Percentiles rank a stretch among this genome's conserved stretches.
Conservation (phyloP, 2,329 filamentous ascomycete genomes). For the Claviceps maximensis region DNA sequence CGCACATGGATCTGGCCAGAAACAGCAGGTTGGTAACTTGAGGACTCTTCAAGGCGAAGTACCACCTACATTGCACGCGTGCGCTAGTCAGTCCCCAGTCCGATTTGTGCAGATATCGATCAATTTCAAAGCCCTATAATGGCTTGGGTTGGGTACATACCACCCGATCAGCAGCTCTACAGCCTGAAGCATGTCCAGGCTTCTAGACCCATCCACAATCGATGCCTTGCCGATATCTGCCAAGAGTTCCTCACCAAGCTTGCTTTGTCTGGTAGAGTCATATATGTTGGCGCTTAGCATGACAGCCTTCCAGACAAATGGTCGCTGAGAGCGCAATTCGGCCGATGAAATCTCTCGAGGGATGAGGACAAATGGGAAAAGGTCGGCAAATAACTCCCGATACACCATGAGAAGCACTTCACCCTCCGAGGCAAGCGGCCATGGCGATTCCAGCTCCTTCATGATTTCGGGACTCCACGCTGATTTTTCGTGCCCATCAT, state of each 20-base stretch:
- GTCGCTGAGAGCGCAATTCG: slow-evolving; percentile 24
- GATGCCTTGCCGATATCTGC: slow-evolving; percentile 28
- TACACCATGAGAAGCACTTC: slow-evolving; percentile 26
- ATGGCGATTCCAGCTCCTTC: slow-evolving; percentile 19
- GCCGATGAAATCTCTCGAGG: slow-evolving; percentile 22
- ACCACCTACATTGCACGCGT: slow-evolving; percentile 22
- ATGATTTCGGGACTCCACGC: slow-evolving; percentile 11
- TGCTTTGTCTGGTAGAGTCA: slow-evolving; percentile 30
- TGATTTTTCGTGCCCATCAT: slow-evolving; percentile 10
- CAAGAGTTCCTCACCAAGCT: slow-evolving; percentile 30
- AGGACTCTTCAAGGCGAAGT: slow-evolving; percentile 34
- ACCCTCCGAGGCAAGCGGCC: slow-evolving; percentile 29
- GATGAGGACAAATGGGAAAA: slow-evolving; percentile 34
- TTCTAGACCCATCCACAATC: slow-evolving; percentile 27
- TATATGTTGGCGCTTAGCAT: slow-evolving; percentile 31
- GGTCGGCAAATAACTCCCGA: slow-evolving; percentile 17
- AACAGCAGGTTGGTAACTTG: slow-evolving; percentile 37
- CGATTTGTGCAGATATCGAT: no score
- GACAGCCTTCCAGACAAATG: slow-evolving; percentile 35
- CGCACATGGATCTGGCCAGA: slow-evolving; percentile 32
- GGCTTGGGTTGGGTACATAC: no score
- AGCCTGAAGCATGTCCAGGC: slow-evolving; percentile 33
- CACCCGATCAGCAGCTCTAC: slow-evolving; percentile 32
- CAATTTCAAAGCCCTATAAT: no score
- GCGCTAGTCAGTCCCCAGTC: neutral